phyloP scores from a whole-genome alignment of 495 filamentous ascomycete genomes.

The Oidiodendron maius region DNA sequence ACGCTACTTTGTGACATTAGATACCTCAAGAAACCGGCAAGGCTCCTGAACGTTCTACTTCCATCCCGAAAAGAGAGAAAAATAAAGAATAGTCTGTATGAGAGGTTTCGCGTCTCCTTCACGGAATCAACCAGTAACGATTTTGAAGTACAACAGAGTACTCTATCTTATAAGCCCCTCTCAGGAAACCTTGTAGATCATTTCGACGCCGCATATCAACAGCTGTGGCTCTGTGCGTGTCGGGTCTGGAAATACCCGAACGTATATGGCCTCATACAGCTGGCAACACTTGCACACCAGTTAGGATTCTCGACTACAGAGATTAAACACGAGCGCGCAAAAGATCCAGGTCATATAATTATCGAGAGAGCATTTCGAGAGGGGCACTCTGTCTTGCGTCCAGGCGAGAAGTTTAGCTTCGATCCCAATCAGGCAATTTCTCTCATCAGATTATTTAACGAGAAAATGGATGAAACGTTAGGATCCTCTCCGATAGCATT shows the following conservation, averaged over 20 bases:
- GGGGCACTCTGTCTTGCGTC: conserved; percentile 6
- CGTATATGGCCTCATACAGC: conserved; percentile 2
- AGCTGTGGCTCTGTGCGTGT: conserved; percentile 12
- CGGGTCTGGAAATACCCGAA: conserved; percentile 5
- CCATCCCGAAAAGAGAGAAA: neutral
- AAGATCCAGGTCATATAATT: conserved; percentile 4
- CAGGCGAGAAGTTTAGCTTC: conserved; percentile 10
- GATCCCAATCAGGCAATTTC: conserved; percentile 1
- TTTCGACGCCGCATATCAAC: conserved; percentile 13
- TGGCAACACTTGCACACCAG: conserved; percentile 7
- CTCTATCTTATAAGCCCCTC: conserved; percentile 4
- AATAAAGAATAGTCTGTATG: conserved; percentile 6
- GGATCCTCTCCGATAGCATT: neutral
- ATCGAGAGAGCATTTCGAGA: conserved; percentile 4
- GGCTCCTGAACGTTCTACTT: conserved; percentile 3
- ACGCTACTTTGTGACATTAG: conserved; percentile 12
- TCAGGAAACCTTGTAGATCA: neutral
- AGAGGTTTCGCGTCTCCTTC: conserved; percentile 2
- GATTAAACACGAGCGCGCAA: conserved; percentile 4
- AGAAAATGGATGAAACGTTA: conserved; percentile 4
- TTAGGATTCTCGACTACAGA: conserved; percentile 9
- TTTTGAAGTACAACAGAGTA: neutral
- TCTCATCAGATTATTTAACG: conserved; percentile 4
- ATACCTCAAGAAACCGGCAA: conserved; percentile 12
- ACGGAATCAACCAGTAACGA: neutral